A percentile compares a stretch with the other conserved stretches of the same genome.
Conservation (phyloP, 129 eudicot species). For the Lactuca saligna region DNA sequence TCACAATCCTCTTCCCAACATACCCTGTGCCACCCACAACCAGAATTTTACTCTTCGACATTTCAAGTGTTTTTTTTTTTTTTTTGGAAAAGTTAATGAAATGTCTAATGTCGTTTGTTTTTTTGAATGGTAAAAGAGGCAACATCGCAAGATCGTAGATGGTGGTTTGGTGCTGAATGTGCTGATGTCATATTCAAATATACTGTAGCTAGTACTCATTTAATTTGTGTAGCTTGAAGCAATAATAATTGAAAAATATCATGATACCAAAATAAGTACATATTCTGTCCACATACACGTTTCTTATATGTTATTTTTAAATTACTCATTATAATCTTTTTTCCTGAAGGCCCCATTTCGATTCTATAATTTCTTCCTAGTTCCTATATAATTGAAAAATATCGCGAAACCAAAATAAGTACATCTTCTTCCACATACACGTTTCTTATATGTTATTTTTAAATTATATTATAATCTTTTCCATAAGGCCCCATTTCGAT, state of each 20-base stretch:
- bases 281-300: neutral
- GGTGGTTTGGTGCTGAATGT: neutral
- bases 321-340: no score
- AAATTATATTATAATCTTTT: no score
- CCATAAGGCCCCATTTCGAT: no score
- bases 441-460: neutral
- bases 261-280: no score
- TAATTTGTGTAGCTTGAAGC: neutral
- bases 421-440: neutral
- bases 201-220: no score
- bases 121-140: neutral
- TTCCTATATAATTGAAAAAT: no score
- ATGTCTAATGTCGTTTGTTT: neutral
- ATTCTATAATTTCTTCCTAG: no score
- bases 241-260: no score
- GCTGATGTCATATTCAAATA: no score
- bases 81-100: neutral
- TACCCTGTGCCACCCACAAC: conserved; percentile 62
- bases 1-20: conserved; percentile 49
- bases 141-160: neutral
- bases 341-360: no score
- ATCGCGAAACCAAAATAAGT: no score
- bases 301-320: neutral
- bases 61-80: conserved; percentile 1
- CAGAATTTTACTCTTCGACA: conserved; percentile 47